Evolutionary conservation across 2,329 filamentous ascomycete genomes (phyloP).

Genomic region (Trichophaea hybrida): DNA sequence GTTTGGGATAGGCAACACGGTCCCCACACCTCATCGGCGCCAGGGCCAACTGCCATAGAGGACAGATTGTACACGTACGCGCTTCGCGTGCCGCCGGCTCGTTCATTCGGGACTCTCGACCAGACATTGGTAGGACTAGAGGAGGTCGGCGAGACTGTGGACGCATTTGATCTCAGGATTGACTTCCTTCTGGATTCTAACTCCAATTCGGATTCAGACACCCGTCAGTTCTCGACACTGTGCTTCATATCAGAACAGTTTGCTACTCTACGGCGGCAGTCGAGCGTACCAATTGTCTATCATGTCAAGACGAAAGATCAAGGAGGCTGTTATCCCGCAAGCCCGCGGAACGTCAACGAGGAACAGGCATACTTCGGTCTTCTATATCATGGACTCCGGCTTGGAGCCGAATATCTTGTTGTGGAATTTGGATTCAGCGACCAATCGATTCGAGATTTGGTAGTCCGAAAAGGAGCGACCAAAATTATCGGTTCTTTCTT

Average conservation of each 20-base stretch:
- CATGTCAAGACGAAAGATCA: slow-evolving; percentile 34
- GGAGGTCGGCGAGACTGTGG: slow-evolving; percentile 61
- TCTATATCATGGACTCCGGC: slow-evolving; percentile 44
- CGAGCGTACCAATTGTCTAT: slow-evolving; percentile 45
- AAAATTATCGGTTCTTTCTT: slow-evolving; percentile 48
- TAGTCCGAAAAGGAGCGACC: slow-evolving; percentile 40
- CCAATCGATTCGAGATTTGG: slow-evolving; percentile 37
- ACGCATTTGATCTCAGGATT: slow-evolving; percentile 86
- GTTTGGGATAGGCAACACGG: slow-evolving; percentile 8
- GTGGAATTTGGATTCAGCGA: slow-evolving; percentile 47
- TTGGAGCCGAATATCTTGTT: slow-evolving; percentile 49
- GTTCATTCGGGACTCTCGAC: slow-evolving; percentile 3
- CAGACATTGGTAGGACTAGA: slow-evolving; percentile 36
- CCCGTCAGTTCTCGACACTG: slow-evolving; percentile 28
- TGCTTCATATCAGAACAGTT: slow-evolving; percentile 31
- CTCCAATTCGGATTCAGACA: slow-evolving; percentile 37
- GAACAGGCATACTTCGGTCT: slow-evolving; percentile 41
- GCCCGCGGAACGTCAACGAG: slow-evolving; percentile 25
- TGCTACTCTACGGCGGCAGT: slow-evolving; percentile 47
- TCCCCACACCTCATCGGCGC: slow-evolving; percentile 5
- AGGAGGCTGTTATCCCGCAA: slow-evolving; percentile 25
- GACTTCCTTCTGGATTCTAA: slow-evolving; percentile 61
- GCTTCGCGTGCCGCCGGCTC: slow-evolving; percentile 5
- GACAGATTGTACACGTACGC: slow-evolving; percentile 12
- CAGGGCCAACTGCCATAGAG: slow-evolving; percentile 3